These are phyloP conservation scores for Chrysochromulina parva DNA, from an alignment of 78 protist species.

Conservation along the genomic window DNA sequence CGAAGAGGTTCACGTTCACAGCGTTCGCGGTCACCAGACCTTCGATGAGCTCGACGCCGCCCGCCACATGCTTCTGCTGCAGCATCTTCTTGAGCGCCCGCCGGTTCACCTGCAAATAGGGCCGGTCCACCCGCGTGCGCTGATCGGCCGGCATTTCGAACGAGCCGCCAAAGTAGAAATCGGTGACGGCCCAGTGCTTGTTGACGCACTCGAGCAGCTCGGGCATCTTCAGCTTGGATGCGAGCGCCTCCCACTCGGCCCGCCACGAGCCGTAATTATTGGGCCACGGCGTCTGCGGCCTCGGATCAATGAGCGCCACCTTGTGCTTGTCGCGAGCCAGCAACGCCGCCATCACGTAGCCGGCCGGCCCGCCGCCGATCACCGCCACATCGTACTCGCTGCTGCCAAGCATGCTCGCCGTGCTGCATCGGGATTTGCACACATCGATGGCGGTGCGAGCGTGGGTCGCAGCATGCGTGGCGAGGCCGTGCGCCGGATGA, in stretches of 20 bases:
- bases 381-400: background rate
- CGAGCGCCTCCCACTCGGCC: background rate
- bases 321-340: background rate
- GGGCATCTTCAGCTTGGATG: background rate
- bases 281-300: background rate
- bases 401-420: too few relatives aligned
- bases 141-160: background rate
- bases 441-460: too few relatives aligned
- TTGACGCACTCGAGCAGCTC: background rate
- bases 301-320: background rate
- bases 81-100: background rate
- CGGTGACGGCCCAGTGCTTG: background rate
- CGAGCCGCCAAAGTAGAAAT: background rate
- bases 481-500: too few relatives aligned
- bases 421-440: too few relatives aligned
- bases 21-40: background rate
- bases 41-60: too few relatives aligned
- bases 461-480: too few relatives aligned
- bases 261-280: constrained; percentile 20
- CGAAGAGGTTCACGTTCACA: background rate
- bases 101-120: background rate
- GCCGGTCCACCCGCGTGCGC: background rate
- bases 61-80: background rate
- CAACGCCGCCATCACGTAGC: background rate
- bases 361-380: constrained; percentile 9